These are phyloP conservation scores for Calonectria henricotiae DNA, from an alignment of 2,329 filamentous ascomycete genomes.

Conservation along the genomic window DNA sequence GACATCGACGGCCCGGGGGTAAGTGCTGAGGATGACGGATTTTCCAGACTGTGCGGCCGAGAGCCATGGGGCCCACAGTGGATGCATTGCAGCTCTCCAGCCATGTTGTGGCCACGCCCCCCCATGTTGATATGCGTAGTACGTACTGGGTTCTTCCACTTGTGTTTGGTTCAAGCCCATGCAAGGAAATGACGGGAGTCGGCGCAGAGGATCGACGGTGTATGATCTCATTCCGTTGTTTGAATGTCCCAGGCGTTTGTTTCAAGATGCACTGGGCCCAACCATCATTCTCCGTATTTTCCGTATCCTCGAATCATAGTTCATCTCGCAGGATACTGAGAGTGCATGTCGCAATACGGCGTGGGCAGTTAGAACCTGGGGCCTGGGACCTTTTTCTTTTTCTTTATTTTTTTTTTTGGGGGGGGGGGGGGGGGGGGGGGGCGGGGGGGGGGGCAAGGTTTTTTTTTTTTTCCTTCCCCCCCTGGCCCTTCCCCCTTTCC, in stretches of 20 bases:
- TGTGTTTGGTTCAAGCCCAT: constrained; percentile 45
- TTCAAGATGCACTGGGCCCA: constrained; percentile 49
- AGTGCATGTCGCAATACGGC: constrained; percentile 46
- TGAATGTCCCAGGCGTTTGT: constrained; percentile 52
- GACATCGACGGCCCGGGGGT: constrained; percentile 45
- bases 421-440: constrained; percentile 28
- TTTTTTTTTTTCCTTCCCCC: no score
- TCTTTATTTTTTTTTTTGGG: neutral
- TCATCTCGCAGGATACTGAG: constrained; percentile 34
- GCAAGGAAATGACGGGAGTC: constrained; percentile 52
- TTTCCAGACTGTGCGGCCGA: constrained; percentile 49
- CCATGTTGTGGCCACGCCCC: constrained; percentile 45
- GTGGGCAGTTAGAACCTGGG: constrained; percentile 40
- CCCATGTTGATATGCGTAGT: constrained; percentile 22
- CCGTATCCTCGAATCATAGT: constrained; percentile 46
- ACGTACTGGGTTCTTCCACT: constrained; percentile 34
- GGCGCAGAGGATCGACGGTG: constrained; percentile 53
- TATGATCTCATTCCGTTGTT: constrained; percentile 54
- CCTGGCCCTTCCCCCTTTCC: no score
- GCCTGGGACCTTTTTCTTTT: constrained; percentile 35
- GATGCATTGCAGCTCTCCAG: constrained; percentile 38
- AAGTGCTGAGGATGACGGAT: constrained; percentile 42
- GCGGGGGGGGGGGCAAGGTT: no score
- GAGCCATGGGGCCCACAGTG: constrained; percentile 47
- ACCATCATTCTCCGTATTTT: constrained; percentile 36